phyloP scores from a whole-genome alignment of 2,329 filamentous ascomycete species.

The Basipetospora sp. region DNA sequence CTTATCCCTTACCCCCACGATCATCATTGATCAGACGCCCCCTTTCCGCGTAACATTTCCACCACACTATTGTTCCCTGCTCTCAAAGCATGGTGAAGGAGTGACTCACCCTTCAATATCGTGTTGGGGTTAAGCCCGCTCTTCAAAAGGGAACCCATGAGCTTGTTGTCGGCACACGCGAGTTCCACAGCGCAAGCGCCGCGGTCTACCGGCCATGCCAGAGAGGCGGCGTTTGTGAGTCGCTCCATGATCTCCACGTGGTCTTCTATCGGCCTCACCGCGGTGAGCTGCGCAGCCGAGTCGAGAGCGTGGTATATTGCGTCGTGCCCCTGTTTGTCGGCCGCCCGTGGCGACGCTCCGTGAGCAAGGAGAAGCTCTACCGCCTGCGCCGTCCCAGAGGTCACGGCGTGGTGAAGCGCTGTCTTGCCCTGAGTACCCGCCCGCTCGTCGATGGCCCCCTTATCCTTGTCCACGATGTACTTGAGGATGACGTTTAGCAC shows the following conservation, averaged over 20 bases:
- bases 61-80: no score
- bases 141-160: no score
- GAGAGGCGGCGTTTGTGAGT: background rate
- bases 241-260: background rate
- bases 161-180: constrained; percentile 5
- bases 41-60: no score
- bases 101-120: no score
- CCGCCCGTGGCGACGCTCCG: background rate
- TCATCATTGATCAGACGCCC: no score
- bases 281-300: background rate
- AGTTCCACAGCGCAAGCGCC: background rate
- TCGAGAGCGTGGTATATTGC: background rate
- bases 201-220: background rate
- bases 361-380: background rate
- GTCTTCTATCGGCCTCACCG: background rate
- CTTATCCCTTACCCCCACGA: no score
- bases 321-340: background rate
- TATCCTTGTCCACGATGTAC: background rate
- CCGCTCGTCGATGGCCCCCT: background rate
- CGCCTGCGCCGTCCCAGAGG: background rate
- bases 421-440: background rate
- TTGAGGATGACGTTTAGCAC: background rate
- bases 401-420: background rate
- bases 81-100: no score
- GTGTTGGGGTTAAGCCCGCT: no score